phyloP scores from a whole-genome alignment of 176 grass and related monocot species.

The Eleusine indica region DNA sequence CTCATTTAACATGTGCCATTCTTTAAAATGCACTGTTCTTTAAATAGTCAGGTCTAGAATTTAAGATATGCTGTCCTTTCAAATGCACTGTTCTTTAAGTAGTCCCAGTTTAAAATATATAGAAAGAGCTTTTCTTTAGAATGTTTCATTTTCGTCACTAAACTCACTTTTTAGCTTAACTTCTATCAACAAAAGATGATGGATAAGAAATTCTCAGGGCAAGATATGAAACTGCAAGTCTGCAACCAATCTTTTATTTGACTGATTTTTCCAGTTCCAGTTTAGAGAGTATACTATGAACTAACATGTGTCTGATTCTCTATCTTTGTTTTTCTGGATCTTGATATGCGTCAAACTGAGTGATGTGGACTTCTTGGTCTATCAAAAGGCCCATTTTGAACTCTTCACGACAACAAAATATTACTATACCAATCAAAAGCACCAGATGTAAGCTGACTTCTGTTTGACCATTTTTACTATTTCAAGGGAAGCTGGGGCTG shows the following conservation, averaged over 20 bases:
- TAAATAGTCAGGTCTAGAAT: not conserved
- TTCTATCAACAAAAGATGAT: constrained; percentile 14
- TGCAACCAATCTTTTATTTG: not conserved
- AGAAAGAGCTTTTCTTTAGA: not conserved
- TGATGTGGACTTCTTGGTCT: not conserved
- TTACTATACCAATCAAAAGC: not conserved
- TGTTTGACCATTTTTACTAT: constrained; percentile 20
- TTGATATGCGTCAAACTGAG: constrained; percentile 18
- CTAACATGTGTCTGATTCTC: not conserved
- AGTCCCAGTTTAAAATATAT: not conserved
- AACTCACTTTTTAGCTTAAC: not conserved
- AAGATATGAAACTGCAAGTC: not conserved
- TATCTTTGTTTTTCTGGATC: not conserved
- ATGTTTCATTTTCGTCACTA: constrained; percentile 18
- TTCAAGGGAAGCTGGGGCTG: constrained; percentile 7
- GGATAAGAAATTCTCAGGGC: not conserved
- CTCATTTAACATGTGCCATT: not conserved
- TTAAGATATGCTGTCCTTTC: not conserved
- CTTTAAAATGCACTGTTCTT: not conserved
- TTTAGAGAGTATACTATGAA: not conserved
- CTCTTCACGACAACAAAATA: constrained; percentile 10
- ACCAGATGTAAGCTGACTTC: not conserved
- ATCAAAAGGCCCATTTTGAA: constrained; percentile 2
- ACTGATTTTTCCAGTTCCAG: not conserved
- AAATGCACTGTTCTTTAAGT: too few relatives aligned